Conservation (phyloP, 2,329 filamentous ascomycete species). For the Scleromitrula shiraiana region DNA sequence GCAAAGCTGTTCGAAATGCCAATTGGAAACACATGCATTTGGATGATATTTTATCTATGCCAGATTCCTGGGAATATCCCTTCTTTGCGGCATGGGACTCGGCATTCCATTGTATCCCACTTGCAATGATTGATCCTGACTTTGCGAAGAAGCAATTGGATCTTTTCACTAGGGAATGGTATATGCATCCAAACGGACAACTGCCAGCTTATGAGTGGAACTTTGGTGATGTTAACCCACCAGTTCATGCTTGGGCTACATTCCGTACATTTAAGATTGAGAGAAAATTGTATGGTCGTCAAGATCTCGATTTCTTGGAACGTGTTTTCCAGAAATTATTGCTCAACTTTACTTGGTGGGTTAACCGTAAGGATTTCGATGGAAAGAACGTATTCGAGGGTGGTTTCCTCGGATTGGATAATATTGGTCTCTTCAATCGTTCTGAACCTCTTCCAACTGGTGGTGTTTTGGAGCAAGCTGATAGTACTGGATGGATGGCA, state of each 20-base stretch:
- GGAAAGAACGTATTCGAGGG: slow-evolving; percentile 98
- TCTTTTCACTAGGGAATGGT: slow-evolving; percentile 94
- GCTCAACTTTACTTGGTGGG: slow-evolving; percentile 99
- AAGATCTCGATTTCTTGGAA: slow-evolving; percentile 92
- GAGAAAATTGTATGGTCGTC: slow-evolving; percentile 89
- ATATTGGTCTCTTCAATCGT: slow-evolving; percentile 95
- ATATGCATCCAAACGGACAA: slow-evolving; percentile 96
- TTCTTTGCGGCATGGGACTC: slow-evolving; percentile 98
- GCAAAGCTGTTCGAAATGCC: slow-evolving; percentile 75
- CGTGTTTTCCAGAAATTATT: slow-evolving; percentile 93
- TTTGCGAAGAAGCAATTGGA: slow-evolving; percentile 98
- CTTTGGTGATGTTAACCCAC: slow-evolving; percentile 93
- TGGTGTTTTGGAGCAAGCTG: slow-evolving; percentile 88
- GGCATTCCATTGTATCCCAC: slow-evolving; percentile 90
- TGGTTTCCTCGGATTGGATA: slow-evolving; percentile 90
- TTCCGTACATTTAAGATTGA: slow-evolving; percentile 98
- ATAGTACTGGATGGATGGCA: slow-evolving; percentile 98
- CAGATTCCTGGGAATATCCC: slow-evolving; percentile 96
- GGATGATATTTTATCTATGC: slow-evolving; percentile 95
- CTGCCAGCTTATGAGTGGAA: slow-evolving; percentile 94
- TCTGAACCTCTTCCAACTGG: slow-evolving; percentile 92
- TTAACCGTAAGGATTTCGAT: slow-evolving; percentile 88
- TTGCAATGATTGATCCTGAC: slow-evolving; percentile 96
- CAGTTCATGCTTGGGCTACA: slow-evolving; percentile 91
- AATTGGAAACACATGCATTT: slow-evolving; percentile 94